Evolutionary conservation across 2,329 filamentous ascomycete species (phyloP).

Genomic region (Bipolaris zeicola): DNA sequence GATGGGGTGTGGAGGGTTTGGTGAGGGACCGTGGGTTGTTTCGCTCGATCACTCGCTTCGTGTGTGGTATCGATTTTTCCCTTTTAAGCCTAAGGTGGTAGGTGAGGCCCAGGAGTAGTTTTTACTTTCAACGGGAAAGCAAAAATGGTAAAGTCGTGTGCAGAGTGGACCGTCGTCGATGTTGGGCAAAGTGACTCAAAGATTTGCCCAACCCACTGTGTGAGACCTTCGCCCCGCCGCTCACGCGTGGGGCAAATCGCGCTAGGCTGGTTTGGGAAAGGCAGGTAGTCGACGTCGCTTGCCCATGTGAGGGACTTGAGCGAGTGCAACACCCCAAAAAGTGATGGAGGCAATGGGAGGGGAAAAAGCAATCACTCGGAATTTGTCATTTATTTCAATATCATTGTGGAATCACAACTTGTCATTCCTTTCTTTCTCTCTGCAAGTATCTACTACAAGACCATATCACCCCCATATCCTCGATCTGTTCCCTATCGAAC

Average conservation of each 20-base stretch:
- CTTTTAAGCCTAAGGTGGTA: no score
- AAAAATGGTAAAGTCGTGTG: background rate
- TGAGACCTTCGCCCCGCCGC: conserved; percentile 16
- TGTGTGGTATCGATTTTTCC: background rate
- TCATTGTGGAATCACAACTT: no score
- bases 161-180: conserved; percentile 6
- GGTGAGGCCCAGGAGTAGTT: no score
- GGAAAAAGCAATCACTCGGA: no score
- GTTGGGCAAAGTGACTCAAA: conserved; percentile 28
- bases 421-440: background rate
- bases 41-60: background rate
- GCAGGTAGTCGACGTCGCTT: background rate
- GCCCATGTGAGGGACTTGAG: no score
- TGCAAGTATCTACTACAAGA: no score
- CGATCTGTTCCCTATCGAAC: no score
- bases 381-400: no score
- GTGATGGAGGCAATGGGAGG: no score
- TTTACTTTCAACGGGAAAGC: no score
- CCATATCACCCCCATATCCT: no score
- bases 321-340: no score
- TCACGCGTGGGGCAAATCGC: conserved; percentile 16
- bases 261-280: conserved; percentile 5
- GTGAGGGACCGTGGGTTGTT: conserved; percentile 8
- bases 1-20: conserved; percentile 7
- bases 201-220: conserved; percentile 35